Conservation (phyloP, 73 alveolate species). For the Blepharisma japonicum region DNA sequence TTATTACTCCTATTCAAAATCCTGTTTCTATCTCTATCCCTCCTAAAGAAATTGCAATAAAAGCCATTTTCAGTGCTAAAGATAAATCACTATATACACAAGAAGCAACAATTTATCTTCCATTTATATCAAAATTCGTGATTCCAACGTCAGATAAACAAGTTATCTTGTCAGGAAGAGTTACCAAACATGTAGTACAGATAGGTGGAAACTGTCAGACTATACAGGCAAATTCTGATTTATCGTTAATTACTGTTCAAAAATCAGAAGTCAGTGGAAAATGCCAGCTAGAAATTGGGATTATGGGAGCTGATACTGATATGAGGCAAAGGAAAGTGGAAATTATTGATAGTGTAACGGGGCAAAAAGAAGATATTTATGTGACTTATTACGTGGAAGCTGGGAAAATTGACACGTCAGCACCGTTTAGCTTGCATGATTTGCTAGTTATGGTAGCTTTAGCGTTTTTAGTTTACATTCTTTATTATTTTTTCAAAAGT, state of each 20-base stretch:
- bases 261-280: background rate
- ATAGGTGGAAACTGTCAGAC: background rate
- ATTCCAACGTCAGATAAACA: slow-evolving; percentile 18
- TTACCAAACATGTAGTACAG: background rate
- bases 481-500: background rate
- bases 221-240: background rate
- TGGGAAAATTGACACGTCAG: background rate
- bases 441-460: background rate
- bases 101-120: background rate
- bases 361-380: slow-evolving; percentile 20
- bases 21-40: slow-evolving; percentile 10
- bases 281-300: background rate
- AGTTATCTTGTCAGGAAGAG: background rate
- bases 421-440: slow-evolving; percentile 5
- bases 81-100: background rate
- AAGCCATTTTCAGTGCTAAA: background rate
- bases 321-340: background rate
- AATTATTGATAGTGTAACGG: background rate
- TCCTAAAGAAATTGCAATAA: background rate
- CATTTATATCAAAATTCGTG: slow-evolving; percentile 9
- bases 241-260: background rate
- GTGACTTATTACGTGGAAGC: slow-evolving; percentile 13
- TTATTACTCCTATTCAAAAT: slow-evolving; percentile 22
- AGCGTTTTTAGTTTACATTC: background rate
- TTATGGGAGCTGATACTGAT: background rate